A percentile compares a stretch with the other conserved stretches of the same genome.
phyloP scores from a whole-genome alignment of 305 asterid species.

The Fraxinus nigra region DNA sequence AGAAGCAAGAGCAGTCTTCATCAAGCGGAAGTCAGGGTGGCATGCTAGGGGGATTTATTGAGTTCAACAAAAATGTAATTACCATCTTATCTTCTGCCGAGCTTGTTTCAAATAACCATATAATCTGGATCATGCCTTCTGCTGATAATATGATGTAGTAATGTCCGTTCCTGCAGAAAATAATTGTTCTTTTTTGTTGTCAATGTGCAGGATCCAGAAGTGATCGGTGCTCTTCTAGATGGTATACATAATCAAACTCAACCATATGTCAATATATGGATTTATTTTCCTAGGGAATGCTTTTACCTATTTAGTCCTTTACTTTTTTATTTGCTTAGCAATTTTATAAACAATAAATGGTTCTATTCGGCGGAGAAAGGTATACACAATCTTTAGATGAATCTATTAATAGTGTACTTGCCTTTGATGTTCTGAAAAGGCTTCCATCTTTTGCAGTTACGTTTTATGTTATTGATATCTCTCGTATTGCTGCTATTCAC shows the following conservation, averaged over 20 bases:
- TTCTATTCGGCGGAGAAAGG: background rate
- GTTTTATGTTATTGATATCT: background rate
- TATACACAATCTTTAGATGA: background rate
- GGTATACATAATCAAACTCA: slow-evolving; percentile 40
- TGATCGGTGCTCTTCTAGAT: slow-evolving; percentile 94
- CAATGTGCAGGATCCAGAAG: slow-evolving; percentile 66
- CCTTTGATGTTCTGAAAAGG: too few species aligned
- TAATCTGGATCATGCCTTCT: background rate
- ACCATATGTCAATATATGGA: background rate
- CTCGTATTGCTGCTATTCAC: background rate
- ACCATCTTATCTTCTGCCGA: background rate
- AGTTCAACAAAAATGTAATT: slow-evolving; percentile 82
- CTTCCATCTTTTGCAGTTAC: too few species aligned
- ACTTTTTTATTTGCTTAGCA: background rate
- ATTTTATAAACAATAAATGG: background rate
- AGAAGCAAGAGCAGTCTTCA: slow-evolving; percentile 70
- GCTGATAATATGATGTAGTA: slow-evolving; percentile 1
- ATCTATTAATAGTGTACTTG: too few species aligned
- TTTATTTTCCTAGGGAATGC: background rate
- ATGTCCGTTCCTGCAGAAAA: background rate
- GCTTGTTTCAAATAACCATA: background rate
- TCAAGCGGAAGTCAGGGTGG: slow-evolving; percentile 62
- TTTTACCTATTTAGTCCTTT: background rate
- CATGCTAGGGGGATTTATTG: slow-evolving; percentile 67
- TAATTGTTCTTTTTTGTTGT: background rate